phyloP scores from a whole-genome alignment of 139 green algal genomes.

The Auxenochlorella protothecoides region DNA sequence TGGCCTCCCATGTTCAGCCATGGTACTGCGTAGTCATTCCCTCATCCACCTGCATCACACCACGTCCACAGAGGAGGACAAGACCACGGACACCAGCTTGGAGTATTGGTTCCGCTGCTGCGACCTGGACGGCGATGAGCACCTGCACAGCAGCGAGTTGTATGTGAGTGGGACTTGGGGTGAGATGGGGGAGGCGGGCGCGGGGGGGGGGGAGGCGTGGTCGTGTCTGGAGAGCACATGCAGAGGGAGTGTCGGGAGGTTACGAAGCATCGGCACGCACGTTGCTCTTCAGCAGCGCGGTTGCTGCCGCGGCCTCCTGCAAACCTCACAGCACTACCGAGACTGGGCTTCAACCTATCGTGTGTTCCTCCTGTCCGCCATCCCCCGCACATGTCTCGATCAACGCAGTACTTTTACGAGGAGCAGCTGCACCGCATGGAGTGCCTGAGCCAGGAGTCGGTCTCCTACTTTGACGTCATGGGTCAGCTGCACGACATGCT shows the following conservation, averaged over 20 bases:
- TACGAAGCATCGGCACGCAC: no score
- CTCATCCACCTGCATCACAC: no score
- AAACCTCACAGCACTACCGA: no score
- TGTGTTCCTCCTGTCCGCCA: no score
- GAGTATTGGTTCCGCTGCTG: constrained; percentile 94
- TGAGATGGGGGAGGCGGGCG: constrained; percentile 17
- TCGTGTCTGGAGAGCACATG: not conserved
- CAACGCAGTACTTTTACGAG: constrained; percentile 86
- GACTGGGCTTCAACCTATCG: no score
- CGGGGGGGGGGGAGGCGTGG: not conserved
- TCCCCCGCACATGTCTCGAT: no score
- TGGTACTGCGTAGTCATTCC: no score
- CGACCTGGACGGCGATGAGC: constrained; percentile 87
- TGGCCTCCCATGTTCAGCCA: no score
- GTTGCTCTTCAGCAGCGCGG: no score
- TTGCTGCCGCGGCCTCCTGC: no score
- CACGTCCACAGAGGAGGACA: constrained; percentile 82
- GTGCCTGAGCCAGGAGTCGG: constrained; percentile 70
- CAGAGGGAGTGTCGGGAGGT: no score
- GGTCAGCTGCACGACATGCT: constrained; percentile 99
- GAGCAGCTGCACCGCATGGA: constrained; percentile 98
- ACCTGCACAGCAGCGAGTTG: constrained; percentile 77
- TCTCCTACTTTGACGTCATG: constrained; percentile 43
- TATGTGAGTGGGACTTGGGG: no score
- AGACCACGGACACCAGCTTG: constrained; percentile 76